These are phyloP conservation scores for Aspergillus thermomutatus DNA, from an alignment of 2,329 filamentous ascomycete genomes.

Conservation along the genomic window DNA sequence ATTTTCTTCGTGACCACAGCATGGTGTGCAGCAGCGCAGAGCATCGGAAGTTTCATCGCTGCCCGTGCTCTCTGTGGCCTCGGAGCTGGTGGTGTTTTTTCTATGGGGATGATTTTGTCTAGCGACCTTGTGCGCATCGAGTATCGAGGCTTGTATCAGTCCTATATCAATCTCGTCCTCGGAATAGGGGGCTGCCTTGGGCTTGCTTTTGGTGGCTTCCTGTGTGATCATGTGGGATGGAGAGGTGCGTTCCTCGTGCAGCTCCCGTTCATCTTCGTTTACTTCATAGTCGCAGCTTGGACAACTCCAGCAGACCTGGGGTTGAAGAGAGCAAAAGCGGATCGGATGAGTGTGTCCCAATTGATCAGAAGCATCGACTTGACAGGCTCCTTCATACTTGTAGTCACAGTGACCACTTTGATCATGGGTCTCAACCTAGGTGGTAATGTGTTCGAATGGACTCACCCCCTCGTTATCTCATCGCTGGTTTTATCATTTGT, in stretches of 20 bases:
- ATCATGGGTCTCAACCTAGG: constrained; percentile 53
- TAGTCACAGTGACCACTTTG: constrained; percentile 45
- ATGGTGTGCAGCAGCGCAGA: constrained; percentile 68
- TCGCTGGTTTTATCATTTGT: constrained; percentile 44
- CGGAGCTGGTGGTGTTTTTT: constrained; percentile 68
- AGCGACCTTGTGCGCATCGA: constrained; percentile 74
- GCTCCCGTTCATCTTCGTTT: constrained; percentile 47
- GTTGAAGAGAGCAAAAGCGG: constrained; percentile 40
- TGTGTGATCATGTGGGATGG: constrained; percentile 42
- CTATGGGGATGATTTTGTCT: constrained; percentile 59
- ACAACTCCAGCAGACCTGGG: constrained; percentile 47
- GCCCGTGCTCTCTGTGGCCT: constrained; percentile 69
- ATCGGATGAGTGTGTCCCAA: constrained; percentile 40
- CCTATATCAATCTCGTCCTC: constrained; percentile 39
- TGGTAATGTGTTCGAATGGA: constrained; percentile 52
- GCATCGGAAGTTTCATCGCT: constrained; percentile 67
- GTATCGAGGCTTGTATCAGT: constrained; percentile 47
- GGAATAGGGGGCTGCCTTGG: constrained; percentile 38
- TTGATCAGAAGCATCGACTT: constrained; percentile 50
- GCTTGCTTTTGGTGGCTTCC: constrained; percentile 37
- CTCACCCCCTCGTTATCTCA: constrained; percentile 48
- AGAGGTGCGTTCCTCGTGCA: constrained; percentile 48
- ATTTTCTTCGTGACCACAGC: constrained; percentile 64
- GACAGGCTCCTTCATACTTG: constrained; percentile 47
- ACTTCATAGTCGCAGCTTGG: constrained; percentile 42